Conservation (phyloP, 2,329 filamentous ascomycete genomes). For the Phialemonium atrogriseum region DNA sequence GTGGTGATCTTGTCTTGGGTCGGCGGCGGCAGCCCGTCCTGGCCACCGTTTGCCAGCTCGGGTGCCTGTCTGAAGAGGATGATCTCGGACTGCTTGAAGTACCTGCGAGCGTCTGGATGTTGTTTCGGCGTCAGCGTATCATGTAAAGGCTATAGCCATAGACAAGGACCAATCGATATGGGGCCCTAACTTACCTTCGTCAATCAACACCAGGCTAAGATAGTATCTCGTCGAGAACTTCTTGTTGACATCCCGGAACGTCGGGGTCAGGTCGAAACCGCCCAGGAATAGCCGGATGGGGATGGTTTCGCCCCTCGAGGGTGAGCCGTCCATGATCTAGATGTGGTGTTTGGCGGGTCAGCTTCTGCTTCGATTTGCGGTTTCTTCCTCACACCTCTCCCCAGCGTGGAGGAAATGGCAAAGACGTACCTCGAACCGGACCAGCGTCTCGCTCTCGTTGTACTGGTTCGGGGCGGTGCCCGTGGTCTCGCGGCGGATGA, state of each 20-base stretch:
- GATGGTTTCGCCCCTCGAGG: conserved; percentile 87
- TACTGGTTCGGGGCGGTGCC: conserved; percentile 97
- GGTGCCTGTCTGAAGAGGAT: conserved; percentile 82
- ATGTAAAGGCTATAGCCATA: not conserved
- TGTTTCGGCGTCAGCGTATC: no score
- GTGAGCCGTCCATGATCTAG: conserved; percentile 98
- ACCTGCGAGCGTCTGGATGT: conserved; percentile 73
- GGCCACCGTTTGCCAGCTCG: conserved; percentile 37
- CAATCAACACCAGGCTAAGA: conserved; percentile 88
- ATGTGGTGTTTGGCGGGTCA: not conserved
- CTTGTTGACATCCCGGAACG: conserved; percentile 99
- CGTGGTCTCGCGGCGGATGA: conserved; percentile 93
- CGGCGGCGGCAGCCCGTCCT: conserved; percentile 29
- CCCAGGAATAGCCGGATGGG: conserved; percentile 95
- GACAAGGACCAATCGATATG: not conserved
- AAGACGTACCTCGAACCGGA: conserved; percentile 73
- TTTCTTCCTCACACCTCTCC: not conserved
- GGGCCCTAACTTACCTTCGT: conserved; percentile 61
- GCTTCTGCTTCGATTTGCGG: conserved; percentile 3
- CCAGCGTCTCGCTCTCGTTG: conserved; percentile 97
- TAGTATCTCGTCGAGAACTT: conserved; percentile 99
- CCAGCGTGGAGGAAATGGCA: conserved; percentile 3
- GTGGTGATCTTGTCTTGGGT: conserved; percentile 37
- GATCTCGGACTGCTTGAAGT: conserved; percentile 99
- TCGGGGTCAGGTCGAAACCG: conserved; percentile 94